Conservation (phyloP, 306 rosid species). For the Fagus sylvatica region DNA sequence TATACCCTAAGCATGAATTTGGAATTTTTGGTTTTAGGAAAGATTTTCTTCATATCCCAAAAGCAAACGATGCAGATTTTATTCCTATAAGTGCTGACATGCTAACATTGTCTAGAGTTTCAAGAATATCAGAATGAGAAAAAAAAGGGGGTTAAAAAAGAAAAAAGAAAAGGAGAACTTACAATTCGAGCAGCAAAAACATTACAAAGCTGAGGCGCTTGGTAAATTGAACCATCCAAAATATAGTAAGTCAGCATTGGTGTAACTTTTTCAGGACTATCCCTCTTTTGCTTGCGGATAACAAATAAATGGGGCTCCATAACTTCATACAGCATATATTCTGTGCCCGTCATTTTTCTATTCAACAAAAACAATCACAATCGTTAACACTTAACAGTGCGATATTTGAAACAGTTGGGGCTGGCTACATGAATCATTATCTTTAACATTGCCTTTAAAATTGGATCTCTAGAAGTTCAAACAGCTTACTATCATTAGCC, state of each 20-base stretch:
- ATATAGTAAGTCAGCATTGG: constrained; percentile 79
- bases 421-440: constrained; percentile 1
- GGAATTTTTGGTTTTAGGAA: background rate
- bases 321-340: constrained; percentile 72
- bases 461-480: background rate
- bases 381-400: constrained; percentile 16
- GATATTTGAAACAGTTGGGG: constrained; percentile 11
- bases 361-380: constrained; percentile 17
- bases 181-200: constrained; percentile 92
- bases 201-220: constrained; percentile 87
- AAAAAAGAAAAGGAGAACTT: constrained; percentile 24
- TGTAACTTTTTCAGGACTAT: constrained; percentile 84
- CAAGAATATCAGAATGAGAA: background rate
- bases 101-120: background rate
- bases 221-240: constrained; percentile 92
- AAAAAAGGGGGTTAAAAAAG: background rate
- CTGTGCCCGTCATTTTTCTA: constrained; percentile 84
- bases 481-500: background rate
- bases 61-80: background rate
- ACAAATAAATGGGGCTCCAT: constrained; percentile 84
- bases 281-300: constrained; percentile 86
- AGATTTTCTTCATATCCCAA: constrained; percentile 9
- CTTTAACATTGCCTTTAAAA: background rate
- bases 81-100: background rate
- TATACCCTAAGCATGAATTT: background rate